Evolutionary conservation across 139 green algal species (phyloP), one percentile per base, ranked within the genome.

Genomic region (Tetraselmis chui): DNA sequence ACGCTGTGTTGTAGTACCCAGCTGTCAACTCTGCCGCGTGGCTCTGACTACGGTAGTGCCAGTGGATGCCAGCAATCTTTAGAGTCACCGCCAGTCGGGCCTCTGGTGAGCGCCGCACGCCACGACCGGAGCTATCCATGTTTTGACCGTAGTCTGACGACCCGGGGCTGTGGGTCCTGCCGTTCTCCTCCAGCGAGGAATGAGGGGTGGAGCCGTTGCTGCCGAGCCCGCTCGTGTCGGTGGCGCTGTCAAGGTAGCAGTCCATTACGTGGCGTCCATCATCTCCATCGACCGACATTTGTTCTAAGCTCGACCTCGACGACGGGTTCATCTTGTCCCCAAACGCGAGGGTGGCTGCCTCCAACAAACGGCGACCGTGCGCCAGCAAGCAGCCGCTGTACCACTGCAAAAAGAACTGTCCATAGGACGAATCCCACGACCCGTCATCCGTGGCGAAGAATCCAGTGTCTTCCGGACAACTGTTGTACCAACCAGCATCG

Each of bases 11-110:
- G 90, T 96, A 98, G 91, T 98, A 98, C 1, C 96, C 96, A 1
- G 96, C 95, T 0, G 96, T 99, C 29, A 98, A 85, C 89, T 99
- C 96, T 18, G 94, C 96, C 0, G 95, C 95, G 84, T 98, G 96
- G 26, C 88, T 93, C 27, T 84, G 88, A 22, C 86, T 94, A 67
- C 91, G 89, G 87, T 94, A 98, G 94, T 95, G 98, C 95, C 95
- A 98, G 86, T 97, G 93, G 11, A 97, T 85, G 1, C 93, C 93
- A 18, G 76, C 76, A 18, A 31, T 79, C 76, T 31, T 79, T 5
- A 79, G 18, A 5, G 76, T 79, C 29, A 79, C 29, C 29, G 76
- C 29, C 29, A 79, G 45, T 5, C 18, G 45, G 11, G 45, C 5
- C 45, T 67, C 45, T 5, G 45, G 45, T 18, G 45, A 5, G 18